Percentiles rank a stretch among this genome's conserved stretches.
Evolutionary conservation across 257 asterid species (phyloP).

Genomic region (Gynochthodes officinalis): DNA sequence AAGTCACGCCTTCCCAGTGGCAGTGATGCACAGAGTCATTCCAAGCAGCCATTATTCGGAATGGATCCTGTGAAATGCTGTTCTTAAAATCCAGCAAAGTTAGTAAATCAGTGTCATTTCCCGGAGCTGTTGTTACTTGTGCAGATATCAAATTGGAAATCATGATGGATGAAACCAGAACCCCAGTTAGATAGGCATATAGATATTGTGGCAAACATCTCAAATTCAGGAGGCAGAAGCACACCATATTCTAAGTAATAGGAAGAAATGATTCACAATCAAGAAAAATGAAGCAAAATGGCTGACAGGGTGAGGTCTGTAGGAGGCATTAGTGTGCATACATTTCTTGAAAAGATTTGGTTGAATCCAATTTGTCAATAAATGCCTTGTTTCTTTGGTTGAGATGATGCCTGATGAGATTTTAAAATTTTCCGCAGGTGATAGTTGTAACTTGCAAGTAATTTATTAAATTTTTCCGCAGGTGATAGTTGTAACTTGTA

Average conservation of each 20-base stretch:
- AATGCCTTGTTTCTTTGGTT: too few species aligned
- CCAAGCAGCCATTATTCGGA: conserved; percentile 1
- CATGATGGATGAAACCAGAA: neutral
- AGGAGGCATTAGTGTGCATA: too few species aligned
- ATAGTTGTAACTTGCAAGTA: too few species aligned
- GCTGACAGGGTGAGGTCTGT: too few species aligned
- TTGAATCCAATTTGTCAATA: too few species aligned
- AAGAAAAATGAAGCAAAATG: too few species aligned
- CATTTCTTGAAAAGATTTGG: too few species aligned
- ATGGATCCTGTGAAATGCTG: conserved; percentile 9
- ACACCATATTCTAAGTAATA: neutral
- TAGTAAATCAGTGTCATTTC: conserved; percentile 1
- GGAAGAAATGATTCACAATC: too few species aligned
- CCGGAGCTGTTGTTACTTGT: neutral
- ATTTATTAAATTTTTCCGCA: too few species aligned
- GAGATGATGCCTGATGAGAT: too few species aligned
- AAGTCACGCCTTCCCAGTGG: conserved; percentile 28
- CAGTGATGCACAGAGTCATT: conserved; percentile 20
- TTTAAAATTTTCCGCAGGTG: too few species aligned
- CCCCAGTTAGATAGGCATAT: neutral
- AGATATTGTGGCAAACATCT: conserved; percentile 1
- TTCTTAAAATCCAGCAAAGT: conserved; percentile 7
- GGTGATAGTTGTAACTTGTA: too few species aligned
- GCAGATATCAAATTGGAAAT: neutral
- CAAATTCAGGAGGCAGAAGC: neutral